A percentile compares a stretch with the other conserved stretches of the same genome.
Conservation (phyloP, 163 green algal genomes). For the Scenedesmus sp. region DNA sequence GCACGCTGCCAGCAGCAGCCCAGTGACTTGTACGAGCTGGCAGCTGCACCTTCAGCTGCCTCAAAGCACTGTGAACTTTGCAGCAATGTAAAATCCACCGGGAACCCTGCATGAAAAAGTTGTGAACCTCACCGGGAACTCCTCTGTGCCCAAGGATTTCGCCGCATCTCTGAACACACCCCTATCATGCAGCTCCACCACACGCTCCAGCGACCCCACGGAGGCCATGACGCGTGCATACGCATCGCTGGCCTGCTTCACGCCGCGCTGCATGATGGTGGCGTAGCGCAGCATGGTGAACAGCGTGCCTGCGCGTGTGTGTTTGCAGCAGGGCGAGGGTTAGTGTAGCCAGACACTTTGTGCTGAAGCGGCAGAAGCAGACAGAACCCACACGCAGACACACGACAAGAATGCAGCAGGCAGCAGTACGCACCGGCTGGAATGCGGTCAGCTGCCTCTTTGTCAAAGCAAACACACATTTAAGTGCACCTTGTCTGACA, state of each 20-base stretch:
- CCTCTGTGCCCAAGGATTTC: not conserved
- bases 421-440: not conserved
- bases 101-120: not conserved
- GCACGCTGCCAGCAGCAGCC: too few relatives aligned
- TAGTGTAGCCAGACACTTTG: not conserved
- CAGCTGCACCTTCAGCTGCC: too few relatives aligned
- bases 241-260: slow-evolving; percentile 36
- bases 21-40: too few relatives aligned
- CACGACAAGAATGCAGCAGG: not conserved
- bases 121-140: not conserved
- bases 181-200: slow-evolving; percentile 40
- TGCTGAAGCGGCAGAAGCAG: not conserved
- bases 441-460: too few relatives aligned
- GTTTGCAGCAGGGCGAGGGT: not conserved
- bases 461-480: too few relatives aligned
- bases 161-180: slow-evolving; percentile 32
- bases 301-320: slow-evolving; percentile 24
- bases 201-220: slow-evolving; percentile 21
- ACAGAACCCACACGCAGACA: not conserved
- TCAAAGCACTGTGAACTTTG: too few relatives aligned
- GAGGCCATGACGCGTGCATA: slow-evolving; percentile 23
- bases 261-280: slow-evolving; percentile 41
- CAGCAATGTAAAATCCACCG: too few relatives aligned
- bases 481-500: too few relatives aligned
- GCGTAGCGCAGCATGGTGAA: slow-evolving; percentile 49